Base-by-base conservation (phyloP, 805 yeast species). In the Pichia cephalocereana region DNA sequence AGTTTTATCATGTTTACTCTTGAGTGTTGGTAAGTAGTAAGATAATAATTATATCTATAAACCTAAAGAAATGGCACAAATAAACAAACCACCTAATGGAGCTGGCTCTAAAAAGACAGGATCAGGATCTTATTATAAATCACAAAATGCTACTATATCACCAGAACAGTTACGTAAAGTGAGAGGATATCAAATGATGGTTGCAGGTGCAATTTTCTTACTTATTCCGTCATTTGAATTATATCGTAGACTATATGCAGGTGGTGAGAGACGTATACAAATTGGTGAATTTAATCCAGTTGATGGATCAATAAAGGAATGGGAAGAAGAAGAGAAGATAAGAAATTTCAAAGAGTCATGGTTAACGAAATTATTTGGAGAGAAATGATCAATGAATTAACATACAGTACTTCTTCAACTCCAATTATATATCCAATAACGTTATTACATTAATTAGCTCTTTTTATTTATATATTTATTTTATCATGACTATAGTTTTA, bases 251-350 rank as follows among this genome's bases (percentile, higher is more conserved):
- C 43, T 62, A 14, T 61, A 70, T 36, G 57, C 64, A 12, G 75
- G 76, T 6, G 67, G 68, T 17, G 75, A 71, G 43, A 62, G 75
- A 50, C 65, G 67, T 32, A 63, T 65, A 4, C 80, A 75, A 54
- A 59, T 67, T 40, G 80, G 80, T 11, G 76, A 70, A 41, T 62
- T 64, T 50, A 57, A 63, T 43, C 69, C 72, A 1, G 61, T 61
- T 1, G 77, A 73, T 45, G 78, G 78, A 0, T 64, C 72, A 1
- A 58, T 73, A 6, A 58, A 73, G n/a, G 57, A 69, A 43, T 75
- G 72, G 57, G 57, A 64, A 12, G 72, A 69, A 15, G 69, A 67
- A 40, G 80, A 75, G 53, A 67, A 61, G 47, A 49, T 55, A 15
- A 63, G 64, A 45, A 57, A 61, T 10, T 75, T 74, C 49, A 53